Evolutionary conservation across 2,329 filamentous ascomycete species (phyloP), one percentile per base, ranked within the genome.

Genomic region (Cytospora mali): DNA sequence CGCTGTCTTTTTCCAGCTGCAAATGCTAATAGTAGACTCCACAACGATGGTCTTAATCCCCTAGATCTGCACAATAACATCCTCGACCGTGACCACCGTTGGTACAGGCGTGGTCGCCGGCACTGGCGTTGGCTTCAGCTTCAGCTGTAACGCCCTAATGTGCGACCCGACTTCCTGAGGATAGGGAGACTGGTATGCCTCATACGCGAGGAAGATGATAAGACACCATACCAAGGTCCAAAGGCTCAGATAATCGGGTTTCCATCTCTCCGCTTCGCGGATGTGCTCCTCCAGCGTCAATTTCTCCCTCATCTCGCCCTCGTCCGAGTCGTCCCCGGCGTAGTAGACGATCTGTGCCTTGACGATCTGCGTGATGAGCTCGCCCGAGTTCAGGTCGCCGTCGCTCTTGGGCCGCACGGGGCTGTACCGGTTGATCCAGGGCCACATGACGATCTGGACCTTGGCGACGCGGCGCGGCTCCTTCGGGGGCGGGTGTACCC

Each of bases 371-470:
- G 67, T 66, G 59, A 69, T 58, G 14, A 42, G 58, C 56, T 71
- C 69, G 11, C 68, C 69, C 18, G 56, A 14, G 55, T 67, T 65
- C 48, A 62, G n/a, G 16, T 52, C 35, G 33, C 67, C 67, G 11
- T 58, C 60, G 25, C 55, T 58, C 18, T 33, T 52, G 18, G 57
- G 51, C 10, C 33, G 28, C 9, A 62, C 55, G 7, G 71, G 67
- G 46, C 64, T 67, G 62, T 68, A 71, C 23, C 73, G 72, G 46
- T 69, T 63, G 29, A 75, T 62, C 33, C 61, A 60, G 1, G 74
- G 74, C 71, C 71, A 74, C 28, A 71, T 48, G 29, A 67, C 65
- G 42, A 75, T 71, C 58, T 75, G 72, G 57, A 75, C 69, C 53
- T 72, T 75, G 53, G 68, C 70, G 2, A 67, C 33, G 33, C 64